These are phyloP conservation scores for Cladophialophora chaetospira DNA, from an alignment of 2,329 filamentous ascomycete genomes.

Conservation along the genomic window DNA sequence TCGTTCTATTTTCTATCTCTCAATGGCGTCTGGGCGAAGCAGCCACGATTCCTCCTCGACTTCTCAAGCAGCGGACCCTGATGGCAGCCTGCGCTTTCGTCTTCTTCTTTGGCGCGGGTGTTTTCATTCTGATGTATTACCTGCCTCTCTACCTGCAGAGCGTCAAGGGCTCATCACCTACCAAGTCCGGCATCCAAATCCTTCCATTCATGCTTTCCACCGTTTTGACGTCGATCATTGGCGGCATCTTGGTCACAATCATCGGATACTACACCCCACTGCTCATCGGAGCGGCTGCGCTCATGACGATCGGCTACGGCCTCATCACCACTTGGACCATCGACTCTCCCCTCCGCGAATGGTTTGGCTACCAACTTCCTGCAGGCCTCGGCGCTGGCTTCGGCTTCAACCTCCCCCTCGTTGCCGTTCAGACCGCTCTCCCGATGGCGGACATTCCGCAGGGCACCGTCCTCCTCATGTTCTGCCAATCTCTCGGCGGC, in stretches of 20 bases:
- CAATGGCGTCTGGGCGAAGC: constrained; percentile 29
- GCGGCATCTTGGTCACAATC: constrained; percentile 31
- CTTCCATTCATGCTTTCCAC: constrained; percentile 42
- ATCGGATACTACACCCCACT: constrained; percentile 37
- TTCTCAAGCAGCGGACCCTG: constrained; percentile 33
- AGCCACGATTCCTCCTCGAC: constrained; percentile 34
- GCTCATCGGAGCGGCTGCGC: constrained; percentile 31
- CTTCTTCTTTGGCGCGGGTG: constrained; percentile 29
- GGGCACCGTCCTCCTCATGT: constrained; percentile 46
- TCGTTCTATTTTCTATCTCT: constrained; percentile 31
- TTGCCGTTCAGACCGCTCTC: constrained; percentile 35
- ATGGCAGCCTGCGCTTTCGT: constrained; percentile 31
- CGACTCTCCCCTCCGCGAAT: constrained; percentile 30
- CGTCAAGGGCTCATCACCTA: constrained; percentile 34
- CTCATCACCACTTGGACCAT: constrained; percentile 34
- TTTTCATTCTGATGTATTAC: constrained; percentile 35
- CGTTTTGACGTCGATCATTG: constrained; percentile 37
- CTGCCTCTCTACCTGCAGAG: constrained; percentile 39
- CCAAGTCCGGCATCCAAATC: constrained; percentile 38
- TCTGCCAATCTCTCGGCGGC: constrained; percentile 67
- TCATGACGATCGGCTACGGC: constrained; percentile 30
- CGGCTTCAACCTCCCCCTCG: constrained; percentile 36
- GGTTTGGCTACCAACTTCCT: constrained; percentile 38
- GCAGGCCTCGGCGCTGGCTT: constrained; percentile 35
- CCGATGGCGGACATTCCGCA: constrained; percentile 33